Evolutionary conservation across 2,329 filamentous ascomycete species (phyloP), one percentile per base, ranked within the genome.

Genomic region (Alternaria triticina): DNA sequence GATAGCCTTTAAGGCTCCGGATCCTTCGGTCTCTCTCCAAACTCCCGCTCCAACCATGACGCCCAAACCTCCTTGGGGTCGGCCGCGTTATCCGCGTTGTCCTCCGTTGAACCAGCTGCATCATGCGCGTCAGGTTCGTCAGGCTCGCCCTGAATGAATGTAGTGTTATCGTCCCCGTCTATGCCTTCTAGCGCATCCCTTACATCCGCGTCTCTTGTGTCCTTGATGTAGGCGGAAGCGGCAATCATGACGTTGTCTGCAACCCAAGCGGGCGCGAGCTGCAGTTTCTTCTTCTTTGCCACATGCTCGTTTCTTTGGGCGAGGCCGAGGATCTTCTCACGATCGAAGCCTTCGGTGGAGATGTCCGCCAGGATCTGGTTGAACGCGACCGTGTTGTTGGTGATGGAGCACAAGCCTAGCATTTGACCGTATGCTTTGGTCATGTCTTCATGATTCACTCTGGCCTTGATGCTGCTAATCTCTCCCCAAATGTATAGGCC

Each of bases 401-500:
- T 73, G 10, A 77, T 65, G 15, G 75, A 74, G 60, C 76, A 77
- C 27, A 79, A 54, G 47, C 72, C 70, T 23, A 79, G 65, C 72
- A 79, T 79, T 23, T 71, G 67, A 12, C 71, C 61, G 51, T 79
- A 79, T 25, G 74, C 76, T 54, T 70, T 71, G 6, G 67, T 63
- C 67, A 77, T 71, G 25, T 75, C 69, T 3, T 49, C 50, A 4
- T 57, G 59, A 43, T 71, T 73, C 13, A 68, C 67, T 43, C 59
- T 67, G 5, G 61, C 25, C 23, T 74, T 74, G 64, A 80, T 78
- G 54, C 64, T 70, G 47, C 63, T 73, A n/a, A 84, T 81, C 59
- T 83, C 78, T 13, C 77, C 69, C 83, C 83, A 85, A 1, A 84
- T 69, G 20, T 79, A 76, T 13, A 75, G 54, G 2, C 75, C 77